Percentiles rank a stretch among this genome's conserved stretches.
phyloP scores from a whole-genome alignment of 2,329 filamentous ascomycete genomes.

The Sporothrix inflata region DNA sequence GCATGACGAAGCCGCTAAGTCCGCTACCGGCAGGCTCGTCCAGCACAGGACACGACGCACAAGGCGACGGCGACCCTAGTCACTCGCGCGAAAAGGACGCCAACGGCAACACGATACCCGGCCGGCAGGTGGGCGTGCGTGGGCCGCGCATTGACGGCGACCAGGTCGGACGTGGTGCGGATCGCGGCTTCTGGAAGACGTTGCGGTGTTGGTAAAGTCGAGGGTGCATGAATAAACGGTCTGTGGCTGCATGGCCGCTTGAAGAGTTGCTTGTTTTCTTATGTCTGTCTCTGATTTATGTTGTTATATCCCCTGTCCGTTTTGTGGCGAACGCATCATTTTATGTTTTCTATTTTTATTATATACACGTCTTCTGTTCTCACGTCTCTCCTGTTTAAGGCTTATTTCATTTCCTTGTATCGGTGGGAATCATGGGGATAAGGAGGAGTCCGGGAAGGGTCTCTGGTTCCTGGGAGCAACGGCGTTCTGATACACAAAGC shows the following conservation, averaged over 20 bases:
- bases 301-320: constrained; percentile 17
- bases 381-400: neutral
- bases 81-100: constrained; percentile 28
- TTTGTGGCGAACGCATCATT: neutral
- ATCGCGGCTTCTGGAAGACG: constrained; percentile 58
- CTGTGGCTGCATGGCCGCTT: no score
- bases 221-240: no score
- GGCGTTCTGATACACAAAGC: neutral
- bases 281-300: constrained; percentile 6
- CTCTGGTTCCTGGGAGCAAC: neutral
- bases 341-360: constrained; percentile 1
- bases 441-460: neutral
- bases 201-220: constrained; percentile 63
- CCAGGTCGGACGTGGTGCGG: constrained; percentile 46
- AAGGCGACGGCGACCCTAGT: neutral
- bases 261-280: neutral
- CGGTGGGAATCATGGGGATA: neutral
- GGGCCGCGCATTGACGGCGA: constrained; percentile 51
- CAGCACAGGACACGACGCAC: constrained; percentile 31
- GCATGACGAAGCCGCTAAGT: constrained; percentile 62
- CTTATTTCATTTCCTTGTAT: neutral
- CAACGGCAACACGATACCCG: constrained; percentile 3
- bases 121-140: constrained; percentile 48
- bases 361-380: neutral
- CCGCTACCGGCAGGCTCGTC: constrained; percentile 51